Evolutionary conservation across 2,329 filamentous ascomycete species (phyloP).

Genomic region (Talaromyces sp.): DNA sequence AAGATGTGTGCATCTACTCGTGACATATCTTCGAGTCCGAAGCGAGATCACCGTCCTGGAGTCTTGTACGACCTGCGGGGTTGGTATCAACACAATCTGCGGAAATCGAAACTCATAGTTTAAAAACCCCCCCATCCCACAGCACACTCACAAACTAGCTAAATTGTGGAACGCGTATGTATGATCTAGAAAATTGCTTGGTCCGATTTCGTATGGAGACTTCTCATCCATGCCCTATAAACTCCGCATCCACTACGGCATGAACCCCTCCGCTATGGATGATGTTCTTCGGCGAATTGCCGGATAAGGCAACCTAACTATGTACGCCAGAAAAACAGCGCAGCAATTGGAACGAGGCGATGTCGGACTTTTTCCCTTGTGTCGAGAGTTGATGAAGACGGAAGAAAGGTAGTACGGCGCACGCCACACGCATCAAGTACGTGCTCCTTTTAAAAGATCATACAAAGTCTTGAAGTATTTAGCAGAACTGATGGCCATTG

Average conservation of each 20-base stretch:
- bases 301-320: neutral
- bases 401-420: neutral
- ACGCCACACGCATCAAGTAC: neutral
- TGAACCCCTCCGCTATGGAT: neutral
- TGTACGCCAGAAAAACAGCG: neutral
- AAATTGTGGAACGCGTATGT: neutral
- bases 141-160: neutral
- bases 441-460: neutral
- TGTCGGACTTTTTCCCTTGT: neutral
- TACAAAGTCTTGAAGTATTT: neutral
- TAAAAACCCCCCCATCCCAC: neutral
- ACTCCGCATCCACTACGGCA: neutral
- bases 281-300: neutral
- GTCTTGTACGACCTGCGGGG: no score
- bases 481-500: neutral
- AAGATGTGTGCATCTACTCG: neutral
- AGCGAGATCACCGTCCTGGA: no score
- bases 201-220: neutral
- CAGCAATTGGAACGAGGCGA: neutral
- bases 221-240: neutral
- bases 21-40: no score
- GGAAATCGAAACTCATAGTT: neutral
- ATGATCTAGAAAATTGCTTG: neutral
- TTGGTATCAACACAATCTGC: neutral
- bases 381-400: neutral